Base-by-base conservation (phyloP, 2,329 filamentous ascomycete genomes). In the Fusarium praegraminearum region DNA sequence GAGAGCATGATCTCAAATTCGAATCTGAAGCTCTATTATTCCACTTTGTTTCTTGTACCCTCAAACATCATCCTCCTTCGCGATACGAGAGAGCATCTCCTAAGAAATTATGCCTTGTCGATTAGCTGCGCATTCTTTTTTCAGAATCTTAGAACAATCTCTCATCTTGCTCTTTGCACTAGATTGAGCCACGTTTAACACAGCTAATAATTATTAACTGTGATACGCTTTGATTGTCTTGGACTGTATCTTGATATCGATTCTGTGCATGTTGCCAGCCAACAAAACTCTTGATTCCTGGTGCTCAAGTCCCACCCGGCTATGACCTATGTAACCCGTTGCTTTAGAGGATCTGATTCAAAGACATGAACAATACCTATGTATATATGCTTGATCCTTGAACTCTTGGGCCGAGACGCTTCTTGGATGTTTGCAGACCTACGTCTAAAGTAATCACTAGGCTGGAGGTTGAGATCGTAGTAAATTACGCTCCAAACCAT, bases 1-100 rank as follows among this genome's bases (percentile, higher is more conserved):
- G 83, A 81, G 81, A 83, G 83, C 81, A 85, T 89, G 87, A 89
- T 89, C 84, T 88, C 84, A 89, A 82, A 79, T 81, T 80, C 78
- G 78, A 84, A 86, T 89, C 87, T 89, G 87, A 89, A 87, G 86
- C 86, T 67, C 47, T 22, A 16, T 55, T 45, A 22, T 62, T 38
- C 35, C 35, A 38, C 58, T 57, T 71, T 62, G 15, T 57, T 62
- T 52, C 35, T 45, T 57, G 12, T n/a, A 38, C 26, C 12, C 18
- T 8, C 20, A 13, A 24, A 20, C 36, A 35, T 28, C 12, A 52
- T 38, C 26, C 13, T 30, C 32, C 30, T 54, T n/a, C 26, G 16
- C 13, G 15, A 32, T 22, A 20, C 38, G 26, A 26, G 18, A 18
- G 24, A 30, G 28, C 28, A 30, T 22, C 28, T 49, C 15, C 15